phyloP scores from a whole-genome alignment of 2,329 filamentous ascomycete genomes.

The Aspergillus ustus region DNA sequence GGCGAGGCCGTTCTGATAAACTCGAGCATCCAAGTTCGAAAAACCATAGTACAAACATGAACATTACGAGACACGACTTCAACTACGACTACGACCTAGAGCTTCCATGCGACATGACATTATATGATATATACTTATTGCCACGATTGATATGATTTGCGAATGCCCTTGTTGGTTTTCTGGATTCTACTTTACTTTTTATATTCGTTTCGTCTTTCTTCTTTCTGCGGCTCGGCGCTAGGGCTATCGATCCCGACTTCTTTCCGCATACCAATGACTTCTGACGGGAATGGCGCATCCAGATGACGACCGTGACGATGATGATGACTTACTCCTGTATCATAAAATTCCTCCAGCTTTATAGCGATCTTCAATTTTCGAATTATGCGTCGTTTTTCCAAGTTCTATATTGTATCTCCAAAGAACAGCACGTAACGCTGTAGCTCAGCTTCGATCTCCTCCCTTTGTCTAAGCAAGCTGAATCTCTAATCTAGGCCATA shows the following conservation, averaged over 20 bases:
- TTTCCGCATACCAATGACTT: not conserved
- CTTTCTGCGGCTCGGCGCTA: not conserved
- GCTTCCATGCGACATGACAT: conserved; percentile 6
- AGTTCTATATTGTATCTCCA: not conserved
- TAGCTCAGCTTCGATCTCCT: not conserved
- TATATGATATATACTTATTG: conserved; percentile 9
- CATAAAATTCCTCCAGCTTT: conserved; percentile 8
- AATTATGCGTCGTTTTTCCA: not conserved
- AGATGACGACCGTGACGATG: conserved; percentile 9
- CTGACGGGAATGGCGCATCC: not conserved
- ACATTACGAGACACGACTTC: conserved; percentile 20
- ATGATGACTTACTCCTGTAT: conserved; percentile 14
- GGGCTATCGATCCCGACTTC: not conserved
- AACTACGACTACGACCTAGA: conserved; percentile 10
- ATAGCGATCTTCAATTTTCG: not conserved
- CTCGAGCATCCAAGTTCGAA: conserved; percentile 24
- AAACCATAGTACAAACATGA: conserved; percentile 11
- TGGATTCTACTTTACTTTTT: not conserved
- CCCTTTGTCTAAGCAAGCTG: not conserved
- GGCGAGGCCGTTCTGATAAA: conserved; percentile 26
- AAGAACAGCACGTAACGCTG: not conserved
- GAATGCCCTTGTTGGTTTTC: not conserved
- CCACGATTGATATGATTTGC: not conserved
- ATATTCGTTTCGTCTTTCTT: not conserved
- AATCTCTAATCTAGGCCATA: too few relatives aligned